phyloP scores from a whole-genome alignment of 352 stramenopile species.

The Globisporangium echinulatum region DNA sequence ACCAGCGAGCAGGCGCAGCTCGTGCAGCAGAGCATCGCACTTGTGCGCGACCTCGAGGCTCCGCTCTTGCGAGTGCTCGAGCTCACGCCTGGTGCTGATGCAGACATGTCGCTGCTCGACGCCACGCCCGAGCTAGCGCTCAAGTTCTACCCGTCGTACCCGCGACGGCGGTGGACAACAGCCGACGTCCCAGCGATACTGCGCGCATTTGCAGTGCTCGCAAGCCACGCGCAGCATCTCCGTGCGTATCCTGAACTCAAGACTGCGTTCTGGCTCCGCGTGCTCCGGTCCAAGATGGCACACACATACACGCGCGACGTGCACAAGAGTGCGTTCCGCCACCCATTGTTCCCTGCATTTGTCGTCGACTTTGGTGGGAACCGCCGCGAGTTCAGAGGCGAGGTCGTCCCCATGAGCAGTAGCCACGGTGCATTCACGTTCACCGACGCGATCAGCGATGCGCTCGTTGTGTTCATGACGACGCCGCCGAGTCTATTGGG shows the following conservation, averaged over 20 bases:
- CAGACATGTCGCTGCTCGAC: constrained; percentile 1
- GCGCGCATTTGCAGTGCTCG: constrained; percentile 1
- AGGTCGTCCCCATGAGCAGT: no score
- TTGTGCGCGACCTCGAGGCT: not conserved
- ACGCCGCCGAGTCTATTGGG: no score
- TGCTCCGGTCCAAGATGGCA: constrained; percentile 3
- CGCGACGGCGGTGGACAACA: not conserved
- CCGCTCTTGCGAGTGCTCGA: not conserved
- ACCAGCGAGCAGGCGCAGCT: not conserved
- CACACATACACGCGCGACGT: not conserved
- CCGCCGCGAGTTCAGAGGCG: no score
- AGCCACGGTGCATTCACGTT: constrained; percentile 7
- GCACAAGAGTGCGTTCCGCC: not conserved
- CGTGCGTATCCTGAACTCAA: constrained; percentile 2
- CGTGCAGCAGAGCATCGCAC: not conserved
- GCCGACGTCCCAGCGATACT: not conserved
- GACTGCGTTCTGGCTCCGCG: constrained; percentile 6
- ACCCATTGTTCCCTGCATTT: not conserved
- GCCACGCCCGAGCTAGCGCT: not conserved
- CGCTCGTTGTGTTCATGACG: not conserved
- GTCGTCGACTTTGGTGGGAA: constrained; percentile 1
- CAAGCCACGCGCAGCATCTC: not conserved
- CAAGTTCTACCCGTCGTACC: not conserved
- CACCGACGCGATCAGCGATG: not conserved
- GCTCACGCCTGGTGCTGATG: not conserved